Evolutionary conservation across 768 basidiomycete genomes (phyloP).

Genomic region (Inosperma sp.): DNA sequence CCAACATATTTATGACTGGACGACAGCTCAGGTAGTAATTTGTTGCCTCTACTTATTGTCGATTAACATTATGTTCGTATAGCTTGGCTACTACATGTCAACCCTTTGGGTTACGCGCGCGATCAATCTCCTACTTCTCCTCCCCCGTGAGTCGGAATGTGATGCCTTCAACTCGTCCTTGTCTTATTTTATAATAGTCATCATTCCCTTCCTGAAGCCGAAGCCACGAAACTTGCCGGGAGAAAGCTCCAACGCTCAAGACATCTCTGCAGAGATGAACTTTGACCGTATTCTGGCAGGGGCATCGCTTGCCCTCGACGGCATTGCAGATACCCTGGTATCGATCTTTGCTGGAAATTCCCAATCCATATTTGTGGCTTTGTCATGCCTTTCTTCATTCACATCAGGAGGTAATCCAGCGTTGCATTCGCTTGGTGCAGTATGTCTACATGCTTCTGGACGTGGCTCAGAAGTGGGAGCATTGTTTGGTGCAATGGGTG

Average conservation of each 20-base stretch:
- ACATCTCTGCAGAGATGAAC: slow-evolving; percentile 54
- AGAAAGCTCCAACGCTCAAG: slow-evolving; percentile 31
- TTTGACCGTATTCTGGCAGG: slow-evolving; percentile 69
- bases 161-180: too few species aligned
- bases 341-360: slow-evolving; percentile 49
- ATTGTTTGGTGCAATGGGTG: slow-evolving; percentile 68
- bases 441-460: slow-evolving; percentile 57
- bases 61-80: slow-evolving; percentile 7
- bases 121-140: slow-evolving; percentile 57
- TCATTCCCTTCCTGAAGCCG: slow-evolving; percentile 59
- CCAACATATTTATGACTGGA: slow-evolving; percentile 67
- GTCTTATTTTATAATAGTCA: too few species aligned
- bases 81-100: slow-evolving; percentile 75
- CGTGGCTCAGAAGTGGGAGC: slow-evolving; percentile 48
- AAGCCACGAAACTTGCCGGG: slow-evolving; percentile 31
- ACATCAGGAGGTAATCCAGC: slow-evolving; percentile 68
- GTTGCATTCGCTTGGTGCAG: slow-evolving; percentile 63
- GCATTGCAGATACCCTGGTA: slow-evolving; percentile 59
- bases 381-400: slow-evolving; percentile 60
- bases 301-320: slow-evolving; percentile 62
- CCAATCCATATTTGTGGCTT: slow-evolving; percentile 48
- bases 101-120: slow-evolving; percentile 62
- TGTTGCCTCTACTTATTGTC: neutral
- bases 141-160: slow-evolving; percentile 70
- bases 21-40: slow-evolving; percentile 44